phyloP scores from a whole-genome alignment of 768 basidiomycete genomes.

The Serendipita sp. region DNA sequence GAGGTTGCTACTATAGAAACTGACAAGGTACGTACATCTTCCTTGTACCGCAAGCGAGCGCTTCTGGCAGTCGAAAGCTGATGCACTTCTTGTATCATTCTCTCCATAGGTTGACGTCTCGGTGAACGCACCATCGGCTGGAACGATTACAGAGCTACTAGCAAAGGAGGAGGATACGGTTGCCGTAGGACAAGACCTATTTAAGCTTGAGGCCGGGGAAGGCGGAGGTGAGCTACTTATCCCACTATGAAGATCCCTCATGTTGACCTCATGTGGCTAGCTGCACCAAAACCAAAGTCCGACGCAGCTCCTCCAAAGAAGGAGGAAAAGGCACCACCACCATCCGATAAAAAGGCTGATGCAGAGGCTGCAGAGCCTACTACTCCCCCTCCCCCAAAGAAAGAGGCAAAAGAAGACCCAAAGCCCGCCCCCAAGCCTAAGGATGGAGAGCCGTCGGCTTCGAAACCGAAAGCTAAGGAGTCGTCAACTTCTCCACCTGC shows the following conservation, averaged over 20 bases:
- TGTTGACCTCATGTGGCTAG: background rate
- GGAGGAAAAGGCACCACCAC: background rate
- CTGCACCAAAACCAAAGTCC: constrained; percentile 14
- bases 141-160: constrained; percentile 73
- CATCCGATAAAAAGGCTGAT: constrained; percentile 13
- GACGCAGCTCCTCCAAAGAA: constrained; percentile 3
- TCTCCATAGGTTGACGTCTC: constrained; percentile 77
- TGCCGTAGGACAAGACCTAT: constrained; percentile 84
- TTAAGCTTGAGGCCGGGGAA: constrained; percentile 77
- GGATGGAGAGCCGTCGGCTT: constrained; percentile 21
- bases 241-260: too few species aligned
- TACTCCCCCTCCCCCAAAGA: constrained; percentile 17
- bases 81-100: background rate
- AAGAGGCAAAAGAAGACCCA: constrained; percentile 23
- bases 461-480: constrained; percentile 20
- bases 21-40: constrained; percentile 58
- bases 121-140: constrained; percentile 81
- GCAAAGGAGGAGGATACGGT: constrained; percentile 91
- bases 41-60: background rate
- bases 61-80: background rate
- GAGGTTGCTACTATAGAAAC: constrained; percentile 98
- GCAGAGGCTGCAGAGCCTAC: constrained; percentile 18
- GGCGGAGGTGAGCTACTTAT: constrained; percentile 26
- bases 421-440: constrained; percentile 30
- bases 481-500: constrained; percentile 21